Evolutionary conservation across 2,329 filamentous ascomycete species (phyloP), one percentile per base, ranked within the genome.

Genomic region (Cordyceps fumosorosea): DNA sequence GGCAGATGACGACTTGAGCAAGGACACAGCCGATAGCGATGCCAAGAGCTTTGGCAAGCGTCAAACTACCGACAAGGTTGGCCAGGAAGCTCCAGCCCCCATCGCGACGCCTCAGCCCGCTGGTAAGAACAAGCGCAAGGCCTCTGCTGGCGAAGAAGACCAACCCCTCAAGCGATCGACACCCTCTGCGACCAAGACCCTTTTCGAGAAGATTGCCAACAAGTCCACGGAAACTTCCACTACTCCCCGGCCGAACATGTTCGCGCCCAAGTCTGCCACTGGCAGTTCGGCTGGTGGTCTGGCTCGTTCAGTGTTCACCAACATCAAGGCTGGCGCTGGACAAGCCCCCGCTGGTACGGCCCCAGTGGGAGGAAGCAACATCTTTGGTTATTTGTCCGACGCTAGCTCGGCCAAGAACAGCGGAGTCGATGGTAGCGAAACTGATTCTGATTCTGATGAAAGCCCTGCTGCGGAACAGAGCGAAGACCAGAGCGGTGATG

Each of bases 321-420:
- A 72, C 60, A 57, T 73, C 18, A 79, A 80, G 69, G 68, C 75
- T 10, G 64, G 65, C 16, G 67, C 65, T 52, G 63, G 65, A 18
- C 67, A 67, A 55, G 53, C 56, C 10, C 45, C 60, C 11, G 34
- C 37, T 22, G 34, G 29, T 66, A 14, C 34, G 34, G 51, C 71
- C 1, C 60, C 70, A 26, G 70, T 66, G 18, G 59, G 29, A 40
- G 68, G 71, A 48, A 67, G 72, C 52, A 86, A 87, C 68, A 85
- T 86, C 56, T 88, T 88, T 68, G 80, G 79, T 26, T 82, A 86
- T 66, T 76, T 87, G 8, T 86, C 84, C 1, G 82, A 84, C 67
- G 76, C 75, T 37, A 83, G 81, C 66, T 82, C 81, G 16, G 75
- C 78, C 47, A 82, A 82, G 70, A 83, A 79, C 56, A 85, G 83